A percentile compares a stretch with the other conserved stretches of the same genome.
phyloP scores from a whole-genome alignment of 2,329 filamentous ascomycete genomes.

The Zarea fungicola region DNA sequence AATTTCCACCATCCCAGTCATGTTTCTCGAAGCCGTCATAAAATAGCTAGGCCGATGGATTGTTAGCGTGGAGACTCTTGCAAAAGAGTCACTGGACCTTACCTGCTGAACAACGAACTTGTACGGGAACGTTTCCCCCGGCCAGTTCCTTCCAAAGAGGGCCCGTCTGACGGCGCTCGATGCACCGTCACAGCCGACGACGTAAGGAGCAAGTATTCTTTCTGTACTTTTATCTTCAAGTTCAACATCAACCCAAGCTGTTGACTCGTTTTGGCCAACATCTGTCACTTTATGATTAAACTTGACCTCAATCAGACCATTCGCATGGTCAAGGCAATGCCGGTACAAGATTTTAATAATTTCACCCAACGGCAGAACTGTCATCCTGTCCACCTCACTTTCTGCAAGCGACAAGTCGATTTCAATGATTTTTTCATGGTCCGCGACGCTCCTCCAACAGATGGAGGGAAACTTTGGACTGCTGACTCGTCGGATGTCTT shows the following conservation, averaged over 20 bases:
- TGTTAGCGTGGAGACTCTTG: background rate
- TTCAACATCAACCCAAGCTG: background rate
- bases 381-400: background rate
- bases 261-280: background rate
- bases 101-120: background rate
- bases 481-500: constrained; percentile 21
- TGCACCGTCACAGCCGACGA: background rate
- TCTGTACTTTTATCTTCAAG: background rate
- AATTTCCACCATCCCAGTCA: constrained; percentile 40
- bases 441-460: constrained; percentile 20
- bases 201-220: background rate
- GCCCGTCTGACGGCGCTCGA: background rate
- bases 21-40: constrained; percentile 43
- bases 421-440: constrained; percentile 17
- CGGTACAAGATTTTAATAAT: background rate
- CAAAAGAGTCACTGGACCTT: background rate
- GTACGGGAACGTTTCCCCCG: background rate
- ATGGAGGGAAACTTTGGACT: constrained; percentile 18
- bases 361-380: background rate
- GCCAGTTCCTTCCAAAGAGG: background rate
- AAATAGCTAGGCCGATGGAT: constrained; percentile 21
- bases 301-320: background rate
- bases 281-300: constrained; percentile 1
- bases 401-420: constrained; percentile 21
- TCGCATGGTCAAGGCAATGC: background rate